Evolutionary conservation across 805 yeast species (phyloP), one percentile per base, ranked within the genome.

Genomic region (Saccharomycopsis schoenii): DNA sequence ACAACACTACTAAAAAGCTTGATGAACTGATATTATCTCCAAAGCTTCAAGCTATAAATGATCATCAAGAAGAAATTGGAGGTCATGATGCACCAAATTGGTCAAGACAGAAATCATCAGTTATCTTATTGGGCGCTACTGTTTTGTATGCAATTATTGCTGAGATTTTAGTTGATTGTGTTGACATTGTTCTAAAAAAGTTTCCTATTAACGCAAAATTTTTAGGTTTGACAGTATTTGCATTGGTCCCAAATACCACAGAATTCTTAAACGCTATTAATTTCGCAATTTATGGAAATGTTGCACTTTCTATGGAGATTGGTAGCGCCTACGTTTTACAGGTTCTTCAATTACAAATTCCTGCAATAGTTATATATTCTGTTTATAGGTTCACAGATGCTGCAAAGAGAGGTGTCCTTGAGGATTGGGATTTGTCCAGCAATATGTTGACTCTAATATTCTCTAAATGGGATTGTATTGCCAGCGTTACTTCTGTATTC

Each of bases 41-140:
- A 12, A 19, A 57, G 10, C 52, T 54, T 12, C 17, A 51, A 4
- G 50, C 60, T n/a, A 14, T 58, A 10, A 29, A 55, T 47, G 57
- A 29, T 14, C 42, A 29, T 24, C 54, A 68, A 8, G 73, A 68
- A 61, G 76, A 72, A 50, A 71, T 68, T n/a, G 86, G 87, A 4
- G 96, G 96, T 0, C 97, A 93, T 67, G 97, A 91, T 71, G 96
- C 97, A 0, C 98, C 99, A 55, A 94, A 94, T 70, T 94, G 99
- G 99, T 86, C 96, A 6, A 81, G 93, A 68, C 75, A 76, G 15
- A 93, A 91, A 72, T 88, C 97, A 1, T 81, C 96, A 0, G 80
- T 86, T 17, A 92, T 94, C 59, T 77, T 94, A 55, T 76, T 94
- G 8, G 82, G 86, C 2, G 93, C 98, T 0, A 94, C 99, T 0